Conservation (phyloP, 1,139 yeast genomes). For the Debaryomyces nepalensis region DNA sequence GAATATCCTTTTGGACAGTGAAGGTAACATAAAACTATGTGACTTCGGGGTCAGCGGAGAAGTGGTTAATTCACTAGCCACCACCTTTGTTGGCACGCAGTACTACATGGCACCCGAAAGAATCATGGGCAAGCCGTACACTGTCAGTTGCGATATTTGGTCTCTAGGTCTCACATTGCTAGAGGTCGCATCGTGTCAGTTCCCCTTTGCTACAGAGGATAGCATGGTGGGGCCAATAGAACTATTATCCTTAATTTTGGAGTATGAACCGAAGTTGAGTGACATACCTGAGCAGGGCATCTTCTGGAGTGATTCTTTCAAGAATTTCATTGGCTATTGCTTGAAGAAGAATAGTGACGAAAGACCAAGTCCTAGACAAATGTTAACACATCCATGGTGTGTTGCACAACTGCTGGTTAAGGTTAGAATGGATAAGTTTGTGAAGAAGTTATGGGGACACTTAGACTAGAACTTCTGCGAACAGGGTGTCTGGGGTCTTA, state of each 20-base stretch:
- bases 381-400: conserved; percentile 93
- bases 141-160: conserved; percentile 96
- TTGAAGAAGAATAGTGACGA: conserved; percentile 77
- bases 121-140: conserved; percentile 91
- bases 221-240: conserved; percentile 73
- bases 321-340: conserved; percentile 81
- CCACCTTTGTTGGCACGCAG: conserved; percentile 96
- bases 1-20: conserved; percentile 72
- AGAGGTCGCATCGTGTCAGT: conserved; percentile 89
- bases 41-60: conserved; percentile 99
- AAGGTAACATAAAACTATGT: conserved; percentile 88
- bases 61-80: conserved; percentile 91
- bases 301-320: conserved; percentile 80
- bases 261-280: conserved; percentile 64
- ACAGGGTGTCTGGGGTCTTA: no score
- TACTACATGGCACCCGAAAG: conserved; percentile 99
- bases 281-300: conserved; percentile 82
- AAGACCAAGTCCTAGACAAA: conserved; percentile 90
- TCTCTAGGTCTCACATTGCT: conserved; percentile 87
- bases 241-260: conserved; percentile 76
- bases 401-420: conserved; percentile 68
- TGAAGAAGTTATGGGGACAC: conserved; percentile 76
- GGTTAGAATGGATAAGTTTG: conserved; percentile 88
- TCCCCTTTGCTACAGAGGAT: conserved; percentile 59
- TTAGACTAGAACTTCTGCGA: conserved; percentile 7